phyloP scores from a whole-genome alignment of 176 grass and related monocot genomes.

The Oryza glumipatula region DNA sequence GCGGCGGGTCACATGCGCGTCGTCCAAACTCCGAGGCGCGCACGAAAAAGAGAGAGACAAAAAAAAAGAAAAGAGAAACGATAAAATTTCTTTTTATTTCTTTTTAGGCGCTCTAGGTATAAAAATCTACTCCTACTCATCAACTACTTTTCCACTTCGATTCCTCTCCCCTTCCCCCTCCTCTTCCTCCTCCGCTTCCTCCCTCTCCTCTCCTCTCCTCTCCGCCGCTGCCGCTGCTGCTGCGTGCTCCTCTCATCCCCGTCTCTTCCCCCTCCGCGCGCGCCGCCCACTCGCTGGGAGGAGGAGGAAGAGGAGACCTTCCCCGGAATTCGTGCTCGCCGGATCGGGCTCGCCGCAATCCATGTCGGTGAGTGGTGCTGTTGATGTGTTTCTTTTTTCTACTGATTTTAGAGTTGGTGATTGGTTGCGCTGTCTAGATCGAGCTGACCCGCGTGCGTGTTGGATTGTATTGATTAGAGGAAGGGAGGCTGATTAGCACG shows the following conservation, averaged over 20 bases:
- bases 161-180: neutral
- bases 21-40: constrained; percentile 21
- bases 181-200: too few relatives aligned
- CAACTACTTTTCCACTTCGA: constrained; percentile 34
- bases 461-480: neutral
- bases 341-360: constrained; percentile 34
- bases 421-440: constrained; percentile 25
- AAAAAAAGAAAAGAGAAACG: neutral
- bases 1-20: constrained; percentile 52
- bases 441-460: neutral
- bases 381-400: neutral
- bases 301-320: neutral
- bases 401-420: neutral
- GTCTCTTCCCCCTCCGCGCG: constrained; percentile 21
- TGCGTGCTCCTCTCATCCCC: constrained; percentile 1
- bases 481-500: neutral
- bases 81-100: too few relatives aligned
- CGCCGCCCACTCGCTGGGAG: constrained; percentile 6
- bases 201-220: neutral
- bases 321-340: neutral
- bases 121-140: neutral
- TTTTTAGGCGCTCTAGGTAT: constrained; percentile 25
- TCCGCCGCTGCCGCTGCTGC: neutral
- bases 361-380: constrained; percentile 67
- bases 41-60: neutral